These are phyloP conservation scores for Neonectria punicea DNA, from an alignment of 2,329 filamentous ascomycete genomes.

Conservation along the genomic window DNA sequence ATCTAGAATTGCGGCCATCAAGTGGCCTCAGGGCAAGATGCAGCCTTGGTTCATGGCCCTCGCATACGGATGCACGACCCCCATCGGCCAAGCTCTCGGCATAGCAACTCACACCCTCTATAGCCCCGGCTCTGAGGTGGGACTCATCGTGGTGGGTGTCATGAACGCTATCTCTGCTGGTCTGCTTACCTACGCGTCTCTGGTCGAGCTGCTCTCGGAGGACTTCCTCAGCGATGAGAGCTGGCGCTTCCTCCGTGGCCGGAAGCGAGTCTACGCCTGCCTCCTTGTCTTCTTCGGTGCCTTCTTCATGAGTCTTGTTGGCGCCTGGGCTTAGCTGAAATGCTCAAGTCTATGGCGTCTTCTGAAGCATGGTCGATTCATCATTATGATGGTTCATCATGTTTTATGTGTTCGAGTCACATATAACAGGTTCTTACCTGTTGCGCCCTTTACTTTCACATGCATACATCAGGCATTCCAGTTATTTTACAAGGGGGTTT, in stretches of 20 bases:
- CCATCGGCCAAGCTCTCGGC: constrained; percentile 78
- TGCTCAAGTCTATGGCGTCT: neutral
- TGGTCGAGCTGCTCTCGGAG: constrained; percentile 78
- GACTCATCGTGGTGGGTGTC: constrained; percentile 76
- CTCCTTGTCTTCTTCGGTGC: constrained; percentile 68
- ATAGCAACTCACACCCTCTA: constrained; percentile 76
- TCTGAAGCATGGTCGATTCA: neutral
- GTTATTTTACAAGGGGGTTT: neutral
- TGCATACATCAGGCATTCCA: neutral
- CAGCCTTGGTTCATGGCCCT: constrained; percentile 68
- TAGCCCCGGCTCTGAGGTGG: constrained; percentile 72
- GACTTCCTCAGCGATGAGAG: constrained; percentile 75
- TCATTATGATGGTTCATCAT: neutral
- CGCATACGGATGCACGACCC: constrained; percentile 70
- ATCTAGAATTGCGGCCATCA: constrained; percentile 69
- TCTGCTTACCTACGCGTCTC: constrained; percentile 75
- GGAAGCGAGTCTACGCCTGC: constrained; percentile 64
- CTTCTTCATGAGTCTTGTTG: constrained; percentile 71
- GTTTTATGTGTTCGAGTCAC: neutral
- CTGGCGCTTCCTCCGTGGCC: constrained; percentile 65
- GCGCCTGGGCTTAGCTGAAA: constrained; percentile 65
- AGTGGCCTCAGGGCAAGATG: constrained; percentile 50
- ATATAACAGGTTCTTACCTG: neutral
- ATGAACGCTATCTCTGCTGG: constrained; percentile 81
- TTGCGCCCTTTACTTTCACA: neutral